Evolutionary conservation across 1,139 yeast species (phyloP).

Genomic region (Spathaspora sp.): DNA sequence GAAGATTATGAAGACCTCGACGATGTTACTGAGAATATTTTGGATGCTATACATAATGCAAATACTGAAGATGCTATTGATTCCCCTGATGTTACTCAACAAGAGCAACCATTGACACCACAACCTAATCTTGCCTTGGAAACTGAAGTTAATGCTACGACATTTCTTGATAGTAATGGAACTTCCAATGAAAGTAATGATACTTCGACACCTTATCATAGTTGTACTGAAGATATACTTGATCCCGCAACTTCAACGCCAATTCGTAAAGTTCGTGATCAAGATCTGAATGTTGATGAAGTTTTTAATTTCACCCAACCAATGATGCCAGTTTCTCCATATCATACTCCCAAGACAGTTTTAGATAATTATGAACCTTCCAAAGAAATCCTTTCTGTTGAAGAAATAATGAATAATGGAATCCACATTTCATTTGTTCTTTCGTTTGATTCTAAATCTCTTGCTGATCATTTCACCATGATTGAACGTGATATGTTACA

Average conservation of each 20-base stretch:
- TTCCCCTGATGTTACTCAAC: conserved; percentile 20
- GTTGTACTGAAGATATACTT: not conserved
- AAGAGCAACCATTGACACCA: conserved; percentile 32
- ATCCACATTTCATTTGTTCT: conserved; percentile 79
- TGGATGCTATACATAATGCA: conserved; percentile 44
- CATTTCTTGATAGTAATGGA: conserved; percentile 5
- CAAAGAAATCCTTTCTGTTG: conserved; percentile 31
- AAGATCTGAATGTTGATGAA: not conserved
- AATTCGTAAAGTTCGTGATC: not conserved
- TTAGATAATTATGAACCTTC: conserved; percentile 38
- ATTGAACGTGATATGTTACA: conserved; percentile 82
- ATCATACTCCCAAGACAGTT: conserved; percentile 34
- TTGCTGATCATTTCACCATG: conserved; percentile 80
- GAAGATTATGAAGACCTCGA: conserved; percentile 18
- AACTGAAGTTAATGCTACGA: conserved; percentile 16
- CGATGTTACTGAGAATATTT: conserved; percentile 41
- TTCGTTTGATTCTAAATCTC: conserved; percentile 59
- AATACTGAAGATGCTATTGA: conserved; percentile 40
- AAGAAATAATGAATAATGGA: conserved; percentile 34
- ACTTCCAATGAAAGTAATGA: too few relatives aligned
- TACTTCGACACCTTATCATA: not conserved
- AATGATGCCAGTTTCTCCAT: not conserved
- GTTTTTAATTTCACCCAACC: not conserved
- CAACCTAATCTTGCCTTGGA: conserved; percentile 6
- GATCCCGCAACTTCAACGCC: not conserved